Conservation (phyloP, 306 rosid genomes). For the Medicago arabica region DNA sequence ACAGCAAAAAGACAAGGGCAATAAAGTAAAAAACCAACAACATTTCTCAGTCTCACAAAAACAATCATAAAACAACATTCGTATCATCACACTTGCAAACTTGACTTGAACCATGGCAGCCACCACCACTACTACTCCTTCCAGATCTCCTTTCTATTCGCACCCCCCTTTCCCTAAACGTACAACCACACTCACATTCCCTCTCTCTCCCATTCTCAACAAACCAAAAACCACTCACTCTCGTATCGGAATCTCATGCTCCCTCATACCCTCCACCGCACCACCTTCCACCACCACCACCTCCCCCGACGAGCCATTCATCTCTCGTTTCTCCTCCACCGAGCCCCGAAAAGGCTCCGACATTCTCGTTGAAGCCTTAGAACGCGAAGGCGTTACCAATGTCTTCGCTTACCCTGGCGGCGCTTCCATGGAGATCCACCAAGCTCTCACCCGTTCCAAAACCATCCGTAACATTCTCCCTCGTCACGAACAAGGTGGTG, state of each 20-base stretch:
- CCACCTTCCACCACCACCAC: constrained; percentile 9
- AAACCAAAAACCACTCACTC: constrained; percentile 27
- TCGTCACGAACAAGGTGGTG: constrained; percentile 91
- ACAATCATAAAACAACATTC: background rate
- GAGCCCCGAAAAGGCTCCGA: constrained; percentile 85
- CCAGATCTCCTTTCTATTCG: constrained; percentile 41
- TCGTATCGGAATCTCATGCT: constrained; percentile 48
- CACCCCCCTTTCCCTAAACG: constrained; percentile 24
- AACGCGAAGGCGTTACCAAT: constrained; percentile 70
- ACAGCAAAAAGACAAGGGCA: background rate
- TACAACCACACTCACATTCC: constrained; percentile 38
- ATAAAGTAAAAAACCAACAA: background rate
- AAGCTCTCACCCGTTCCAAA: constrained; percentile 81
- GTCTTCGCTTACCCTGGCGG: constrained; percentile 98
- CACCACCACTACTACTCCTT: constrained; percentile 37
- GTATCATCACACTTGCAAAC: background rate
- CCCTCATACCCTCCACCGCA: constrained; percentile 45
- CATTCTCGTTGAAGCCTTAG: constrained; percentile 89
- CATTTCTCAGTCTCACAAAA: background rate
- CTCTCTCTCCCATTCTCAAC: constrained; percentile 38
- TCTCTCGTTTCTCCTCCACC: constrained; percentile 56
- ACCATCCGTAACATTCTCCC: constrained; percentile 77
- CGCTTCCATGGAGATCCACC: constrained; percentile 96
- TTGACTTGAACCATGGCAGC: constrained; percentile 51
- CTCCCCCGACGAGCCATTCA: constrained; percentile 21